A percentile compares a stretch with the other conserved stretches of the same genome.
phyloP scores from a whole-genome alignment of 2,329 filamentous ascomycete species.

The Bipolaris oryzae region DNA sequence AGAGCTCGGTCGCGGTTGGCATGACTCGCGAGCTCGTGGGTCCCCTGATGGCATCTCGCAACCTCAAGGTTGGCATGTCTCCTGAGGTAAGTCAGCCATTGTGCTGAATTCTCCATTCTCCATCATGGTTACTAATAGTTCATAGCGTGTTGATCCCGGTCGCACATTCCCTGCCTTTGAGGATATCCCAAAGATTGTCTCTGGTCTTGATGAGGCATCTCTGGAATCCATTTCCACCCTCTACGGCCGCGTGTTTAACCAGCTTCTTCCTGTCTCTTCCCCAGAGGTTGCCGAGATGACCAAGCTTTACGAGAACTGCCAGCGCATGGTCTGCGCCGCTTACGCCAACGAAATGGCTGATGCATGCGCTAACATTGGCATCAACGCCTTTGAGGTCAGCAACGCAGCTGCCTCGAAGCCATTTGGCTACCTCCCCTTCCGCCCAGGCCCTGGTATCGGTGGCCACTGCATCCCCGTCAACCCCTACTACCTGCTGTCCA shows the following conservation, averaged over 20 bases:
- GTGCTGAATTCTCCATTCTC: background rate
- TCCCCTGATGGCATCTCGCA: constrained; percentile 47
- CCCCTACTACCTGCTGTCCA: constrained; percentile 57
- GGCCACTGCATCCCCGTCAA: constrained; percentile 65
- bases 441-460: constrained; percentile 58
- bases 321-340: constrained; percentile 62
- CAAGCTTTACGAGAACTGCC: constrained; percentile 65
- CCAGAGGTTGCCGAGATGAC: constrained; percentile 65
- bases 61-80: constrained; percentile 45
- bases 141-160: constrained; percentile 57
- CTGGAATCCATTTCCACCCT: constrained; percentile 54
- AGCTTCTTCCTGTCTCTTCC: constrained; percentile 57
- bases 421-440: constrained; percentile 59
- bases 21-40: constrained; percentile 60
- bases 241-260: constrained; percentile 57
- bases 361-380: constrained; percentile 54
- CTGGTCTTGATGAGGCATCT: constrained; percentile 52
- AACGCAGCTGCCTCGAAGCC: constrained; percentile 55
- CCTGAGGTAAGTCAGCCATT: constrained; percentile 20
- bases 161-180: constrained; percentile 48
- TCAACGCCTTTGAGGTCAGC: constrained; percentile 59
- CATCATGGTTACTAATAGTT: background rate
- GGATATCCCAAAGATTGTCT: constrained; percentile 62
- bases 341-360: constrained; percentile 65
- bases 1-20: constrained; percentile 62